Base-by-base conservation (phyloP, 305 asterid species). In the Solanum hybrid region DNA sequence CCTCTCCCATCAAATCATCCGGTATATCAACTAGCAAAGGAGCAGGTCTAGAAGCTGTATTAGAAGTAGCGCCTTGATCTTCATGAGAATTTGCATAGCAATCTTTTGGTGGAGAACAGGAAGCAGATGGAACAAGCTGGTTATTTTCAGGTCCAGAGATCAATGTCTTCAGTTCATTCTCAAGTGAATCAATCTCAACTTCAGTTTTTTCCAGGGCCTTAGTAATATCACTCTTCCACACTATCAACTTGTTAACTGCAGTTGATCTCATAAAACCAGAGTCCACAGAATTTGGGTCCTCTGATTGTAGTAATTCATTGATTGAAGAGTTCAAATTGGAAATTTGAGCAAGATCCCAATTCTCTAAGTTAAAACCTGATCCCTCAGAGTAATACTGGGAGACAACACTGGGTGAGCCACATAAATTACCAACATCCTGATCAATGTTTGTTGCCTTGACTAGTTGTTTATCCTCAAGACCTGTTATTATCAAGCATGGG, bases 171-270 rank as follows among this genome's bases (percentile, higher is more conserved):
- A 95, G 93, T 90, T 96, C 96, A 89, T 95, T 94, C 92, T 97
- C 99, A 90, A 97, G 97, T 85, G 91, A 91, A 93, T 98, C 99
- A 92, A 97, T 95, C 94, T 95, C 97, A 68, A 96, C 92, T 92
- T 96, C 99, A 38, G 98, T 96, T 91, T 90, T 92, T 95, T 96
- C 99, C 87, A 98, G 89, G 32, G 95, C 97, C 93, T 98, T 98
- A 87, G 94, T 88, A 90, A 94, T 85, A 89, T 94, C 95, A 90
- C 90, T 95, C 93, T 95, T 98, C 98, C 94, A 96, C 37, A 94
- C 93, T 83, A 92, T 73, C 94, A 98, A 91, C 93, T 97, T 96
- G 90, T 92, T 96, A 92, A 94, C 90, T 41, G 98, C 95, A 87
- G 96, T 92, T 81, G 95, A 90, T 91, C 93, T 94, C 90, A 91